Evolutionary conservation across 495 filamentous ascomycete species (phyloP), one percentile per base, ranked within the genome.

Genomic region (Mycothermus thermophilus): DNA sequence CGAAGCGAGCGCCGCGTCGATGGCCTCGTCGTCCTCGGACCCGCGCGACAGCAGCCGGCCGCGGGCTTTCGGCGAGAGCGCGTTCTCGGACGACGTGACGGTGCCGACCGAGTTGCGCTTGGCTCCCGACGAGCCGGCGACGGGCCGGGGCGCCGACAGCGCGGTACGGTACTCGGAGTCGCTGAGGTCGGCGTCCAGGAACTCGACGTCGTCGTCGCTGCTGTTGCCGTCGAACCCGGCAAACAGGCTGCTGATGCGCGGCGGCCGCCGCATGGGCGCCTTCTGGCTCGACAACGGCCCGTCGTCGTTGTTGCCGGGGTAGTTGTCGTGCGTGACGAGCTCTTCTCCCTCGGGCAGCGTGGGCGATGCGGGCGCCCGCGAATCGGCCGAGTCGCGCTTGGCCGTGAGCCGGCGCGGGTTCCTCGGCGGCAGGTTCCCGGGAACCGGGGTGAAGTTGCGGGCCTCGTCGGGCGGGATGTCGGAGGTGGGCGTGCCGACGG

Each of bases 291-390:
- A 73, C 37, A 87, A 51, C 2, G 82, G 81, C 0, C 79, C 82
- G 43, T 86, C 79, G 46, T 88, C 82, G 46, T 86, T 85, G 41
- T 83, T 85, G 0, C 82, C 84, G 3, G 80, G 78, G 49, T 87
- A 87, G 5, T 69, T 66, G 44, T 87, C 74, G 22, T 68, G 59
- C 4, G 67, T 68, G 6, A 11, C 11, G 22, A 11, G 11, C 6
- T 25, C 22, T 20, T 71, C 71, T 9, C 42, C 47, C 12, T 44
- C 48, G 5, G 47, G 37, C 6, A 44, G 32, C 1, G 32, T 32
- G 1, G 42, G 32, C 10, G 46, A 16, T 27, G 44, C 19, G 38
- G 54, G 35, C 8, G 69, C 64, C 2, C 61, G 64, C 5, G 68
- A 68, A 5, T 63, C 63, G 9, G 62, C 63, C 13, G 66, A 44